Percentiles rank a stretch among this genome's conserved stretches.
Conservation (phyloP, 495 filamentous ascomycete genomes). For the Aspergillus ostianus region DNA sequence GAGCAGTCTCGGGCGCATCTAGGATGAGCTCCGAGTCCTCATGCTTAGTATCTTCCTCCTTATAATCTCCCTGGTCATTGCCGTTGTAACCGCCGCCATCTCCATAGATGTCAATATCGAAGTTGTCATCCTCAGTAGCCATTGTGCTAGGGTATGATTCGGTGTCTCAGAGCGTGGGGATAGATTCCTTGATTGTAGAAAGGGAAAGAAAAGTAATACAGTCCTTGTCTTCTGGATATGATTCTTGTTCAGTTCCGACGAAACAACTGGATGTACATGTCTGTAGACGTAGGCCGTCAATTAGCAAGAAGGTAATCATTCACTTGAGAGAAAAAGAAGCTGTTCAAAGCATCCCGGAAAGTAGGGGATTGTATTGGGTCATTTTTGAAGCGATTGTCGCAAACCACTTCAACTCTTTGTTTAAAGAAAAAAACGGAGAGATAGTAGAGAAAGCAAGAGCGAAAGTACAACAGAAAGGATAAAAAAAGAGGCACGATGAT, state of each 20-base stretch:
- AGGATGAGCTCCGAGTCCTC: conserved; percentile 45
- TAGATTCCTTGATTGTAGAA: conserved; percentile 32
- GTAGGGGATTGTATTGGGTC: conserved; percentile 3
- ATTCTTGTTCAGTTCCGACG: conserved; percentile 25
- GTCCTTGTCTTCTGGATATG: conserved; percentile 25
- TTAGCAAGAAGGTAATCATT: conserved; percentile 37
- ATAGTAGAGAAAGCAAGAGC: conserved; percentile 16
- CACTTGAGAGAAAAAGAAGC: conserved; percentile 12
- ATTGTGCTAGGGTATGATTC: conserved; percentile 50
- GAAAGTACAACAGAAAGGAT: conserved; percentile 18
- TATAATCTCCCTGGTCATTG: conserved; percentile 49
- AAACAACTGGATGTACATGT: conserved; percentile 46
- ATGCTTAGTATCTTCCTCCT: conserved; percentile 52
- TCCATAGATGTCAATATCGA: conserved; percentile 98
- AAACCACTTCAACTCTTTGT: conserved; percentile 4
- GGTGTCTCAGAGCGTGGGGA: conserved; percentile 29
- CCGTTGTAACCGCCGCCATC: conserved; percentile 59
- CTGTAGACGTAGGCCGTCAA: conserved; percentile 38
- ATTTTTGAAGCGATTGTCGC: conserved; percentile 3
- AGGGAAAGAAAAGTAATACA: conserved; percentile 25
- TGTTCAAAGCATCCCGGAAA: conserved; percentile 2
- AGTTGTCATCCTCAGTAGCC: conserved; percentile 83
- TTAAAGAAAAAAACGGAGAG: conserved; percentile 12
- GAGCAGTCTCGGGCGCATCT: conserved; percentile 31
- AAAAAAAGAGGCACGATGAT: conserved; percentile 34